Evolutionary conservation across 345 rosid genomes (phyloP), one percentile per base, ranked within the genome.

Genomic region (Firmiana major): DNA sequence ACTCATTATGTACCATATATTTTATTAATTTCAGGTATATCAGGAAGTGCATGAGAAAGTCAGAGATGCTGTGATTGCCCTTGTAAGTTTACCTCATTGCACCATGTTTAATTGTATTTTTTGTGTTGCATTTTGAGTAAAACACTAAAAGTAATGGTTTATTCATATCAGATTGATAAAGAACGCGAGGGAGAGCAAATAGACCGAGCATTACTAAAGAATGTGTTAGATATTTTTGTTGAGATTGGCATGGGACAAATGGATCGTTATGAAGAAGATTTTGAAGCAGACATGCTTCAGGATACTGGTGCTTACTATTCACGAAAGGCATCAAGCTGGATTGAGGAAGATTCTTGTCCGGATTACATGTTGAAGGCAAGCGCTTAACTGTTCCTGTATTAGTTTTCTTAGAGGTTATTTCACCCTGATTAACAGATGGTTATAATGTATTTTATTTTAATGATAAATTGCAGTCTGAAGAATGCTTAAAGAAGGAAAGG

Each of bases 181-280:
- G 99, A 96, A 79, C 90, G 98, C 0, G 98, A 93, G 66, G 98
- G 97, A 40, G 94, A 93, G 82, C 92, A 86, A 81, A 92, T 96
- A 77, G 98, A 96, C 77, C 86, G 92, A 77, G 86, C 94, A 1
- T 70, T 93, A 21, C 74, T 93, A 85, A 95, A 93, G 86, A 95
- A 93, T 54, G 91, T 92, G 1, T 76, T 93, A 53, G 97, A 84
- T 60, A 90, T 96, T 42, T 96, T 84, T 83, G 92, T 92, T 28
- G 97, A 92, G 85, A 91, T 96, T 71, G 99, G 99, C 75, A 90
- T 93, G 93, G 89, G 86, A 31, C 76, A 78, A 36, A 90, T 89
- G 94, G 90, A 86, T 54, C 73, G 75, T 16, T 96, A 93, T 76
- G 92, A 91, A 81, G 82, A 74, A 59, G 97, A 96, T 86, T 96